Percentiles rank a stretch among this genome's conserved stretches.
Evolutionary conservation across 1,284 basidiomycete genomes (phyloP).

Genomic region (Boletus sp.): DNA sequence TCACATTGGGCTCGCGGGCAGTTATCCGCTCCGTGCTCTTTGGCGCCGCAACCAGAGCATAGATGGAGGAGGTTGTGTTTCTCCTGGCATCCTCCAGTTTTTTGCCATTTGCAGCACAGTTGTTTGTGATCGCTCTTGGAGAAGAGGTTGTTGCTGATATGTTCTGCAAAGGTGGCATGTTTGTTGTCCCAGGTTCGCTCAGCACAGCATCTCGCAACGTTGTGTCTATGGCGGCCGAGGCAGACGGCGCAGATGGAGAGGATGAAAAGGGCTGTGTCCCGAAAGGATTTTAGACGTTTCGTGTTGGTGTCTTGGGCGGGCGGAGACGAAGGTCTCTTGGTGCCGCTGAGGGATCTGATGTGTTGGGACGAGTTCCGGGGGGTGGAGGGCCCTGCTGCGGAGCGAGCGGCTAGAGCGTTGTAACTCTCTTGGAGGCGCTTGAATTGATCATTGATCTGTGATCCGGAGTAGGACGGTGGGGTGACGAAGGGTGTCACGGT

Average conservation of each 20-base stretch:
- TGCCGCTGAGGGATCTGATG: too few relatives aligned
- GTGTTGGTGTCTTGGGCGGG: not conserved
- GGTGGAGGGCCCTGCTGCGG: too few relatives aligned
- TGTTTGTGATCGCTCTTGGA: not conserved
- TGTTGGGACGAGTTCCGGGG: too few relatives aligned
- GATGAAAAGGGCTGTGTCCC: not conserved
- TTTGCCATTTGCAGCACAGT: conserved; percentile 19
- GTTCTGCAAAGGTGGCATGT: not conserved
- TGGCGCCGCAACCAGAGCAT: conserved; percentile 33
- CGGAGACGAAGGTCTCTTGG: not conserved
- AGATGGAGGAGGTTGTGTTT: conserved; percentile 12
- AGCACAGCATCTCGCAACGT: not conserved
- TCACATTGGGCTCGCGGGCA: too few relatives aligned
- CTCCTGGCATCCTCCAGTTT: not conserved
- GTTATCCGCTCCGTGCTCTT: conserved; percentile 33
- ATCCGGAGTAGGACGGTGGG: too few relatives aligned
- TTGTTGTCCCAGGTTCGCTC: not conserved
- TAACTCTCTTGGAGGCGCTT: too few relatives aligned
- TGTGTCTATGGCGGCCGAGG: not conserved
- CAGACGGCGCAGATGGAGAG: not conserved
- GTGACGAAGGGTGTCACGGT: too few relatives aligned
- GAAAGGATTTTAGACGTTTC: not conserved
- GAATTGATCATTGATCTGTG: too few relatives aligned
- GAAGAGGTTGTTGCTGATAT: not conserved
- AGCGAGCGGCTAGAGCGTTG: too few relatives aligned